phyloP scores from a whole-genome alignment of 75 land plant genomes.

The Larix kaempferi region DNA sequence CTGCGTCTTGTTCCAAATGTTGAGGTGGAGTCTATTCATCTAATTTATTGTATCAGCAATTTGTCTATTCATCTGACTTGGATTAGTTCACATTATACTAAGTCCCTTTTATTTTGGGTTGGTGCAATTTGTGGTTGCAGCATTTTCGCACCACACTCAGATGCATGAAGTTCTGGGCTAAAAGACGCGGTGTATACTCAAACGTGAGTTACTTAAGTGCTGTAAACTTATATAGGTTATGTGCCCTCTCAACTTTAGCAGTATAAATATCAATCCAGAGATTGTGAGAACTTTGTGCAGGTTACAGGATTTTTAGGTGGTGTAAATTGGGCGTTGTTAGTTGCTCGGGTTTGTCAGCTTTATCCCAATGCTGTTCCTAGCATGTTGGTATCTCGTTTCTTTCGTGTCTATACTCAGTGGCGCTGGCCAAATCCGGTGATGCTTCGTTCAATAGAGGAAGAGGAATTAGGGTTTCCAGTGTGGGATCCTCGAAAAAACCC shows the following conservation, averaged over 20 bases:
- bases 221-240: neutral
- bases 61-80: neutral
- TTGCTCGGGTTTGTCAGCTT: conserved; percentile 76
- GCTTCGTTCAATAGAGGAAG: conserved; percentile 66
- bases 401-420: conserved; percentile 84
- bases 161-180: conserved; percentile 89
- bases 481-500: conserved; percentile 89
- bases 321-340: conserved; percentile 82
- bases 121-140: conserved; percentile 22
- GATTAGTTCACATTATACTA: neutral
- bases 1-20: conserved; percentile 90
- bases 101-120: conserved; percentile 5
- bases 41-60: neutral
- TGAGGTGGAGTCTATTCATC: conserved; percentile 39
- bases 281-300: conserved; percentile 21
- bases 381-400: conserved; percentile 76
- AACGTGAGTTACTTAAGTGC: conserved; percentile 41
- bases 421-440: conserved; percentile 91
- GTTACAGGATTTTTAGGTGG: conserved; percentile 90
- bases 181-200: conserved; percentile 81
- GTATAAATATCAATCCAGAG: neutral
- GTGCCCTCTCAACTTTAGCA: neutral
- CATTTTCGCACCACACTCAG: conserved; percentile 71
- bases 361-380: conserved; percentile 82
- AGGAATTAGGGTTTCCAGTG: conserved; percentile 65